A percentile compares a stretch with the other conserved stretches of the same genome.
Evolutionary conservation across 345 rosid genomes (phyloP).

Genomic region (rapeseed (Brassica napus)): Da-Ae NC_063451.1:40509001-40509500

Average conservation of each 20-base stretch:
- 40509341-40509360: conserved; percentile 3
- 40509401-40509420: conserved; percentile 7
- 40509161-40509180: not conserved
- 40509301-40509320: not conserved
- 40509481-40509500: conserved; percentile 10
- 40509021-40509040: not conserved
- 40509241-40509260: not conserved
- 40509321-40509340: not conserved
- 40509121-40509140: not conserved
- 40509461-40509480: not conserved
- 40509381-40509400: conserved; percentile 9
- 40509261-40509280: not conserved
- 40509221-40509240: not conserved
- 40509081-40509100: not conserved
- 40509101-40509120: not conserved
- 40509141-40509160: not conserved
- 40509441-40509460: not conserved
- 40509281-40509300: not conserved
- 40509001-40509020: not conserved
- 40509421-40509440: conserved; percentile 19
- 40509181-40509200: not conserved
- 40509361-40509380: conserved; percentile 8
- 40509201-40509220: not conserved
- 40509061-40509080: not conserved
- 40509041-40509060: not conserved